Conservation (phyloP, 1,284 basidiomycete species). For the Ganoderma boninense region DNA sequence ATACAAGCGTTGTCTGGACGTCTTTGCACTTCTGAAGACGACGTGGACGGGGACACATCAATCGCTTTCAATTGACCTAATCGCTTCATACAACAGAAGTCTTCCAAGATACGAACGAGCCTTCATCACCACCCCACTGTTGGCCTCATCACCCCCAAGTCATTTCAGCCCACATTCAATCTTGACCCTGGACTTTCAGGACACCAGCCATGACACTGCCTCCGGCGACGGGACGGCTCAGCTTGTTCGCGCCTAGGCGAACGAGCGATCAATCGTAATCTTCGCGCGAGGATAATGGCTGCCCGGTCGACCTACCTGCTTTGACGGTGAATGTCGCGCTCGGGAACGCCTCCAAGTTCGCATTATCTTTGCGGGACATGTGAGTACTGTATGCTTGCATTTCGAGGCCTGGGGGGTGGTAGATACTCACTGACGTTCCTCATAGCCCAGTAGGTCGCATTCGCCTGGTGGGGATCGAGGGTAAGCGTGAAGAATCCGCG, state of each 20-base stretch:
- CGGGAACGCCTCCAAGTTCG: conserved; percentile 59
- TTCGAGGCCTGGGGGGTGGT: too few relatives aligned
- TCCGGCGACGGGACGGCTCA: conserved; percentile 64
- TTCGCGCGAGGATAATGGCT: neutral
- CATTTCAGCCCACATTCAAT: neutral
- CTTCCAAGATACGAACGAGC: neutral
- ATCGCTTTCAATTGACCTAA: too few relatives aligned
- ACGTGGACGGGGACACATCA: too few relatives aligned
- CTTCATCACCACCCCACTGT: neutral
- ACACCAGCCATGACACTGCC: conserved; percentile 54
- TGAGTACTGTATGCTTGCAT: neutral
- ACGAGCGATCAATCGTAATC: neutral
- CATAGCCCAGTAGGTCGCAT: conserved; percentile 70
- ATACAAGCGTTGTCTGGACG: too few relatives aligned
- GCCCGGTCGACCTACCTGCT: conserved; percentile 3
- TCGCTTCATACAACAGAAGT: neutral
- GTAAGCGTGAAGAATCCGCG: conserved; percentile 70
- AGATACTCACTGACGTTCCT: conserved; percentile 53
- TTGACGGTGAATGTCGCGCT: conserved; percentile 57
- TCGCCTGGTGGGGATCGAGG: conserved; percentile 53
- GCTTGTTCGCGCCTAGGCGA: conserved; percentile 54
- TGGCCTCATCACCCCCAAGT: neutral
- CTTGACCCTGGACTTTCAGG: conserved; percentile 37
- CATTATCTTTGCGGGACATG: conserved; percentile 39
- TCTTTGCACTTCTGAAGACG: too few relatives aligned